phyloP scores from a whole-genome alignment of 192 early-diverging fungal species.

The Coemansia reversa region DNA sequence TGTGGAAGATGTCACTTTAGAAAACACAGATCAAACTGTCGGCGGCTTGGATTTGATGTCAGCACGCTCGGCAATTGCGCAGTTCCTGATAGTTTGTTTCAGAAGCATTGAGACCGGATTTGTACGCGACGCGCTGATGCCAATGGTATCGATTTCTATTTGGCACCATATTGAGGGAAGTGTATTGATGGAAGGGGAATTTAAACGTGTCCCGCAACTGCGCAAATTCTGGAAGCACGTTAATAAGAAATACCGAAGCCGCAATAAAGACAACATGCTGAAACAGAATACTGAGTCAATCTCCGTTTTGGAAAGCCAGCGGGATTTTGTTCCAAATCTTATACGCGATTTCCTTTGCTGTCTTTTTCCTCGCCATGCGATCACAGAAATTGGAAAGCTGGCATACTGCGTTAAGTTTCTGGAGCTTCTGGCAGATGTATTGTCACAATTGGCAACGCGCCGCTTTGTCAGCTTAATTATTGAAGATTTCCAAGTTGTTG shows the following conservation, averaged over 20 bases:
- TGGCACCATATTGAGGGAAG: constrained; percentile 69
- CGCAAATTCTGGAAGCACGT: constrained; percentile 67
- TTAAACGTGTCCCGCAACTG: constrained; percentile 60
- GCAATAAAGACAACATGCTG: constrained; percentile 52
- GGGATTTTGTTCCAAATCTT: constrained; percentile 66
- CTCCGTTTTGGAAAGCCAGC: constrained; percentile 39
- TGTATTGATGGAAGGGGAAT: constrained; percentile 60
- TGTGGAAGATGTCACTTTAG: constrained; percentile 36
- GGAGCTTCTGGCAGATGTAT: constrained; percentile 85
- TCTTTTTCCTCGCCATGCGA: not conserved
- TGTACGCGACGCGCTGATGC: constrained; percentile 78
- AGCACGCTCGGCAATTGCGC: constrained; percentile 56
- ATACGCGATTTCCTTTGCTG: constrained; percentile 63
- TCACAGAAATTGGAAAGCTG: constrained; percentile 12
- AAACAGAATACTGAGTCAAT: constrained; percentile 33
- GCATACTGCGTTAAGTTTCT: constrained; percentile 70
- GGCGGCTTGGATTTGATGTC: constrained; percentile 29
- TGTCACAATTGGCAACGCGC: constrained; percentile 89
- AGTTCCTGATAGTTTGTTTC: constrained; percentile 84
- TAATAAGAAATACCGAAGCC: constrained; percentile 50
- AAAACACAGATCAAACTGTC: not conserved
- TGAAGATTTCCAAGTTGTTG: constrained; percentile 74
- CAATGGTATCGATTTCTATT: constrained; percentile 67
- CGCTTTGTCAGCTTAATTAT: constrained; percentile 80
- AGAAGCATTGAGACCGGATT: constrained; percentile 74